Evolutionary conservation across 2,329 filamentous ascomycete species (phyloP), one percentile per base, ranked within the genome.

Genomic region (Penicillium sp.): DNA sequence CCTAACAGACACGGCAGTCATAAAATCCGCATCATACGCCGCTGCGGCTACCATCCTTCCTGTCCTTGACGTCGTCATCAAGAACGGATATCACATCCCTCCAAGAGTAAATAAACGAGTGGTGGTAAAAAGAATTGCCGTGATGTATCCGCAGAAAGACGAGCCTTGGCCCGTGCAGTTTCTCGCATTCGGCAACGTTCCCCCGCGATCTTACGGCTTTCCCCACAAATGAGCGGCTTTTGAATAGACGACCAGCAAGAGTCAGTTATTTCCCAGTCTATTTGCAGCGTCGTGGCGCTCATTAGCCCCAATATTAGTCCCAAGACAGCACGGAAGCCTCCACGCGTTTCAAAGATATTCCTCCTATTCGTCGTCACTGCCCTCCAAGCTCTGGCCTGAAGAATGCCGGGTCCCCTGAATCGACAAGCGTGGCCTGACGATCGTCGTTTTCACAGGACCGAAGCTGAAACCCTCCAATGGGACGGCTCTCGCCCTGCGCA

Each of bases 91-190:
- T 46, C 24, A n/a, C 24, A n/a, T 46, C 43, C 16, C 22, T 31
- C 43, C 7, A 31, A 24, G 16, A 7, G 7, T 46, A 6, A 31
- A n/a, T 44, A 51, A 59, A 59, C 3, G 50, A 59, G 46, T 59
- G 56, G 56, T 59, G 56, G 56, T 22, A 59, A 59, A 59, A 55
- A 55, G 19, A 59, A 47, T 52, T 6, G n/a, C 56, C 56, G 56
- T 31, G 46, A 47, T 35, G 5, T 39, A 55, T 10, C 35, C 18
- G 36, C 14, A 14, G 27, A 49, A 49, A 39, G 3, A 51, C 18
- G 6, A 51, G 7, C 18, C 24, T 6, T 37, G 44, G 47, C 46
- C 50, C 24, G 50, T 50, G 56, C 50, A 37, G 35, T n/a, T 36
- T 33, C 31, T 18, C 55, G 14, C 9, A 24, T 43, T 36, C 16